Base-by-base conservation (phyloP, 352 stramenopile species). In the Phytophthora sansomeana region DNA sequence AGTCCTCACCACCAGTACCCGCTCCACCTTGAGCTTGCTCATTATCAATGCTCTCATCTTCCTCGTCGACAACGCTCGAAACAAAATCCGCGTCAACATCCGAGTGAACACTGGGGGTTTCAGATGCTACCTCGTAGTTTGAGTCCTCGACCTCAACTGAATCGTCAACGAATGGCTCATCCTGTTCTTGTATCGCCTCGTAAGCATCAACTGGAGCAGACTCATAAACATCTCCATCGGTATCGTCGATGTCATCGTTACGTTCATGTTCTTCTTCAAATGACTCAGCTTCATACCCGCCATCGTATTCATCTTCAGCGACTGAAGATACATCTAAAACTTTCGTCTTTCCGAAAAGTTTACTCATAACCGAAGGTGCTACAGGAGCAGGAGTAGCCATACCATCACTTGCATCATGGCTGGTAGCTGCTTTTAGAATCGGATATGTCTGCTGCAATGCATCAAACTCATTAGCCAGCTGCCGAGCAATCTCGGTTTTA, bases 241-340 rank as follows among this genome's bases (percentile, higher is more conserved):
- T 24, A 14, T 26, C n/a, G 30, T 16, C 49, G 17, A 39, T 48
- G 11, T 57, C 46, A 6, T 39, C 35, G 17, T 58, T 32, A 59
- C 30, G 28, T 16, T 58, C 48, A 29, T 59, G 54, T 14, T 63
- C 67, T 28, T 54, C 42, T 30, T 83, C 75, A 44, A 82, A 80
- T 11, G 75, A 83, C 9, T 80, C 78, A n/a, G 58, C 53, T 47
- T 73, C 78, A 38, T 74, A 79, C 21, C 78, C 64, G 14, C 63
- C 32, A 6, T 60, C 13, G 61, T 72, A 44, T 72, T 44, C 13
- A 24, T 65, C 30, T 67, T 65, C 57, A 49, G 30, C 33, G 4
- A 13, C 26, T 64, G 36, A 10, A 14, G 21, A 8, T 59, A 5
- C 44, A n/a, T 58, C 64, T 8, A 44, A 19, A 66, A 10, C 70